Evolutionary conservation across 2,329 filamentous ascomycete genomes (phyloP).

Genomic region (Aspergillus caelatus): DNA sequence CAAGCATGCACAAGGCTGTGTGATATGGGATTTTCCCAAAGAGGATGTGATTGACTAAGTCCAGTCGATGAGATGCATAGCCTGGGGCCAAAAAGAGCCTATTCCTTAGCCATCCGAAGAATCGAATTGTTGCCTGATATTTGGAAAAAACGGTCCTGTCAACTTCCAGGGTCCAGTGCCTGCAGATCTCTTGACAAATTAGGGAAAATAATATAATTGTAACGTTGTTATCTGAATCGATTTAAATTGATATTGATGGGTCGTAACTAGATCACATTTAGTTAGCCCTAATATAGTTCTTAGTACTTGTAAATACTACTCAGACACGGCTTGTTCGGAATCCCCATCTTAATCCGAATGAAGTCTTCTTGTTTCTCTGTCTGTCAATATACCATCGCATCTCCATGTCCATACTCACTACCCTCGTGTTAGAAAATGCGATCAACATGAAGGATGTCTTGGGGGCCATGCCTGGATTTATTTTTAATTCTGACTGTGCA

Average conservation of each 20-base stretch:
- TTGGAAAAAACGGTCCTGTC: background rate
- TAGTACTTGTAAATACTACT: background rate
- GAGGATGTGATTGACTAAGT: background rate
- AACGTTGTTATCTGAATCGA: background rate
- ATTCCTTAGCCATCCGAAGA: no score
- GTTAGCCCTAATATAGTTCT: background rate
- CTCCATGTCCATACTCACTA: background rate
- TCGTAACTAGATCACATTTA: background rate
- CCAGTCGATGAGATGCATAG: background rate
- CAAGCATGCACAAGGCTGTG: background rate
- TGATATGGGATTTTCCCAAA: background rate
- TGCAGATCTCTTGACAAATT: slow-evolving; percentile 1
- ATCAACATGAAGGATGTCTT: background rate
- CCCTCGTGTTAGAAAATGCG: background rate
- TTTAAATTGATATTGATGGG: background rate
- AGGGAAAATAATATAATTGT: background rate
- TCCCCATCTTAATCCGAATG: background rate
- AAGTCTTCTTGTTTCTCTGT: background rate
- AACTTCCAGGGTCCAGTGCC: background rate
- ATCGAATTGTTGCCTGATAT: background rate
- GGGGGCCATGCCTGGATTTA: background rate
- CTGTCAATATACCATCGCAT: background rate
- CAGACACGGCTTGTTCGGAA: background rate
- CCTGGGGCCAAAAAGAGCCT: background rate
- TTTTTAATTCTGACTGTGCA: background rate